Evolutionary conservation across 1,284 basidiomycete species (phyloP).

Genomic region (Meira nashicola): DNA sequence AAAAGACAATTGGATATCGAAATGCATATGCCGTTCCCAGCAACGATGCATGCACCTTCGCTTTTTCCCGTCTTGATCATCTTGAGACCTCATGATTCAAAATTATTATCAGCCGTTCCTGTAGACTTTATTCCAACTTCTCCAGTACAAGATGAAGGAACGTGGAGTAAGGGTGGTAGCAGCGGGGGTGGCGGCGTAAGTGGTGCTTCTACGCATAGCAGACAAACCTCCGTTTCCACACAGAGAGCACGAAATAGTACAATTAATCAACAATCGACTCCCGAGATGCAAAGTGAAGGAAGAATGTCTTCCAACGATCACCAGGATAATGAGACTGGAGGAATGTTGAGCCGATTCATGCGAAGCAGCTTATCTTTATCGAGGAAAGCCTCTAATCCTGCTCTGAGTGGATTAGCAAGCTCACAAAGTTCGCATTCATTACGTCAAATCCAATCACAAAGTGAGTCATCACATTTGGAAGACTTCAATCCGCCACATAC

Average conservation of each 20-base stretch:
- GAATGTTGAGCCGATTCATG: slow-evolving; percentile 6
- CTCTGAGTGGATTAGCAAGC: slow-evolving; percentile 19
- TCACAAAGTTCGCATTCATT: background rate
- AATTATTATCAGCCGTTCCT: slow-evolving; percentile 26
- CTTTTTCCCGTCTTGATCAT: slow-evolving; percentile 40
- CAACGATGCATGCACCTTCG: slow-evolving; percentile 35
- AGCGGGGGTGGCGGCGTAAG: background rate
- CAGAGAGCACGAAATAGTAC: background rate
- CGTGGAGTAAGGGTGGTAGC: too few relatives aligned
- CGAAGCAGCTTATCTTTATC: background rate
- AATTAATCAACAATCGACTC: too few relatives aligned
- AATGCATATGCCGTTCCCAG: slow-evolving; percentile 15
- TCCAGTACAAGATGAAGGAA: background rate
- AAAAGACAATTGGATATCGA: slow-evolving; percentile 36
- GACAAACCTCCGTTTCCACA: background rate
- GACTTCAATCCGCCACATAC: background rate
- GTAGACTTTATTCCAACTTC: background rate
- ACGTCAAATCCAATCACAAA: slow-evolving; percentile 21
- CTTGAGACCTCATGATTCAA: slow-evolving; percentile 35
- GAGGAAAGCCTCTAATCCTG: slow-evolving; percentile 12
- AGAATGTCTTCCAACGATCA: background rate
- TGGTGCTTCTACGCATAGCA: background rate
- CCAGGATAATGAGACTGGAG: background rate
- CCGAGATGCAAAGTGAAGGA: background rate
- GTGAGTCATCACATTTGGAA: background rate